Base-by-base conservation (phyloP, 305 asterid species). In the Lippia alba region DNA sequence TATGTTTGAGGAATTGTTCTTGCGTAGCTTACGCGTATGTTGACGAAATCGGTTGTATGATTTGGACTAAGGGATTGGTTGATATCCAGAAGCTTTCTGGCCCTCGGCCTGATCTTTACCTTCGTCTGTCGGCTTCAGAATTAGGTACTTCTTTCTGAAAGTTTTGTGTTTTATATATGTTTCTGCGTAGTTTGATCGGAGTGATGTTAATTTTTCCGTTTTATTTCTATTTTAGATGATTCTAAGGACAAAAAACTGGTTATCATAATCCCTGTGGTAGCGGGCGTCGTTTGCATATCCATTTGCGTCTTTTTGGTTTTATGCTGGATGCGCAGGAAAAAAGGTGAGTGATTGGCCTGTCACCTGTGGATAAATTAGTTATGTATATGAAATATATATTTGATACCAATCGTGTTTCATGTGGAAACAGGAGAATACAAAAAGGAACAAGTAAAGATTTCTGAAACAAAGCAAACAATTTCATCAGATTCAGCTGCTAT, bases 71-170 rank as follows among this genome's bases (percentile, higher is more conserved):
- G 51, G 49, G 18, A 11, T 61, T 87, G 76, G 73, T 84, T 11
- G 92, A 88, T 8, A 24, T 76, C n/a, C 89, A 83, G 72, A 56
- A 72, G 74, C 83, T 86, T 48, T 61, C 66, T 12, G 56, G 53
- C 20, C 77, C 65, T n/a, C 89, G 91, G 1, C 56, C 67, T 18
- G 88, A 87, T 84, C 84, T 89, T 10, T 68, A 81, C 54, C 7
- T 90, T 75, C 92, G 92, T 1, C 67, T 90, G 17, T 72, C 84
- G 2, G 64, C 63, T 63, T 86, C 91, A 1, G 92, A 86, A 49
- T 67, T 86, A 5, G 91, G 96, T 89, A 78, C 4, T 16, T 76
- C 10, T 15, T 12, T 65, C 12, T 40, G 16, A 71, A 20, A 60
- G 74, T 76, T 16, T 68, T 2, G 4, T 14, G 10, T 8, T 44